Percentiles rank a stretch among this genome's conserved stretches.
These are phyloP conservation scores for Fomitopsis schrenkii DNA, from an alignment of 1,284 basidiomycete genomes.

Conservation along the genomic window DNA sequence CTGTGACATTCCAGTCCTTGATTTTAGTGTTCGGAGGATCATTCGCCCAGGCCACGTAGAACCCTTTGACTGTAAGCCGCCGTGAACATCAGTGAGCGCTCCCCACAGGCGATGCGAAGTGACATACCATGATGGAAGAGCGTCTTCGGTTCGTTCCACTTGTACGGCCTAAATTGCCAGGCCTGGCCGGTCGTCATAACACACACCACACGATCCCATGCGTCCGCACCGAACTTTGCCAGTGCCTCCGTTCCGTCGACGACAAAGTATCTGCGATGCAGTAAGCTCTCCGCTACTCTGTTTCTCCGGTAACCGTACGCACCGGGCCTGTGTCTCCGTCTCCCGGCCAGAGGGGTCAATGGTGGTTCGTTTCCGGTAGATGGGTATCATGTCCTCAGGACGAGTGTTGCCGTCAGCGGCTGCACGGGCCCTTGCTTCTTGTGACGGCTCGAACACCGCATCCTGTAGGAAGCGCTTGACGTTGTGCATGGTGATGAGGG, in stretches of 20 bases:
- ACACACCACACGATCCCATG: slow-evolving; percentile 94
- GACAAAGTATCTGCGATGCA: slow-evolving; percentile 59
- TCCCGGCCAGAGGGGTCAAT: slow-evolving; percentile 51
- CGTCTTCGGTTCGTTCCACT: slow-evolving; percentile 89
- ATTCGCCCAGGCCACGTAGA: slow-evolving; percentile 91
- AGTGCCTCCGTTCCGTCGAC: slow-evolving; percentile 93
- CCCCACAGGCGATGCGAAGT: not conserved
- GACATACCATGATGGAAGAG: slow-evolving; percentile 90
- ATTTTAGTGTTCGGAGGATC: slow-evolving; percentile 87
- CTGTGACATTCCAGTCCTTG: slow-evolving; percentile 95
- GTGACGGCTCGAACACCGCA: slow-evolving; percentile 79
- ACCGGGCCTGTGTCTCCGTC: slow-evolving; percentile 38
- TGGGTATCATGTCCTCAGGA: slow-evolving; percentile 80
- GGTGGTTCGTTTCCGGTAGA: slow-evolving; percentile 72
- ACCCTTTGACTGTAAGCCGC: slow-evolving; percentile 71
- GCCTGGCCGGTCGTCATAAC: slow-evolving; percentile 97
- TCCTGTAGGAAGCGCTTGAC: slow-evolving; percentile 93
- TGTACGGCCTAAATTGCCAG: slow-evolving; percentile 97
- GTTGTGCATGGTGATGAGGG: slow-evolving; percentile 97
- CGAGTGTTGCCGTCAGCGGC: slow-evolving; percentile 69
- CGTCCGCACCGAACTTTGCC: slow-evolving; percentile 85
- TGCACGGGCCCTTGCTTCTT: slow-evolving; percentile 66
- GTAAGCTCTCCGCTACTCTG: not conserved
- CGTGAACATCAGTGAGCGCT: not conserved
- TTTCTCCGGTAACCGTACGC: slow-evolving; percentile 11